Percentiles rank a stretch among this genome's conserved stretches.
Conservation (phyloP, 2,329 filamentous ascomycete genomes). For the Phialophora tarda region DNA sequence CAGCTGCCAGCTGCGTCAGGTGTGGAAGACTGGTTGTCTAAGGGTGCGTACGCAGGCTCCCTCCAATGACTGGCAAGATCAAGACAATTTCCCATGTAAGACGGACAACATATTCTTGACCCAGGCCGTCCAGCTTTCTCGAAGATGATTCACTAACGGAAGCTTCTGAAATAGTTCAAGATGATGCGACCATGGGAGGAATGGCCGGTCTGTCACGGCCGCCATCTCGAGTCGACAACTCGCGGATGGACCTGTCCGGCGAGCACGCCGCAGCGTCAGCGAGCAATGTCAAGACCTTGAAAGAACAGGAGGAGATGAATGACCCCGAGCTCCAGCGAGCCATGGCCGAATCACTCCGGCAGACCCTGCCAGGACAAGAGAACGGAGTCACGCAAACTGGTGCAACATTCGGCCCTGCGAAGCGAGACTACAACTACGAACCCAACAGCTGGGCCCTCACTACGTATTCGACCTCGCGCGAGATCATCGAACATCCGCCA, state of each 20-base stretch:
- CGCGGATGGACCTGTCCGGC: conserved; percentile 40
- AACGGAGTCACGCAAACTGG: conserved; percentile 56
- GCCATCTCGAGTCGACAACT: conserved; percentile 51
- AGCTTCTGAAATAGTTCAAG: conserved; percentile 45
- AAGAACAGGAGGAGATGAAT: conserved; percentile 46
- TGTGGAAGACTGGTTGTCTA: conserved; percentile 3
- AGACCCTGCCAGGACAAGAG: conserved; percentile 58
- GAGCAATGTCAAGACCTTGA: conserved; percentile 44
- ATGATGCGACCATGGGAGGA: conserved; percentile 46
- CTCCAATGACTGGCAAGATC: conserved; percentile 34
- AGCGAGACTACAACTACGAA: conserved; percentile 59
- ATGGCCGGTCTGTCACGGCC: conserved; percentile 54
- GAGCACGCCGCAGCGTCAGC: conserved; percentile 41
- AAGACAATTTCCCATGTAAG: conserved; percentile 39
- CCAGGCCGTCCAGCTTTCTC: neutral
- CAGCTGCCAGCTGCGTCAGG: neutral
- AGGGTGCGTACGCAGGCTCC: conserved; percentile 19
- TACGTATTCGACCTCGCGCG: conserved; percentile 53
- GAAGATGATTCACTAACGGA: conserved; percentile 23
- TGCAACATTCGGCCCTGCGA: conserved; percentile 61
- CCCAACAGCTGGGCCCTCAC: conserved; percentile 62
- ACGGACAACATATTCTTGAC: neutral
- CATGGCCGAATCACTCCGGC: conserved; percentile 53
- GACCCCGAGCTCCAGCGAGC: conserved; percentile 53
- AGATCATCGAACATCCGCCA: conserved; percentile 62